Base-by-base conservation (phyloP, 192 early-diverging fungal species). In the Coemansia sp. region DNA sequence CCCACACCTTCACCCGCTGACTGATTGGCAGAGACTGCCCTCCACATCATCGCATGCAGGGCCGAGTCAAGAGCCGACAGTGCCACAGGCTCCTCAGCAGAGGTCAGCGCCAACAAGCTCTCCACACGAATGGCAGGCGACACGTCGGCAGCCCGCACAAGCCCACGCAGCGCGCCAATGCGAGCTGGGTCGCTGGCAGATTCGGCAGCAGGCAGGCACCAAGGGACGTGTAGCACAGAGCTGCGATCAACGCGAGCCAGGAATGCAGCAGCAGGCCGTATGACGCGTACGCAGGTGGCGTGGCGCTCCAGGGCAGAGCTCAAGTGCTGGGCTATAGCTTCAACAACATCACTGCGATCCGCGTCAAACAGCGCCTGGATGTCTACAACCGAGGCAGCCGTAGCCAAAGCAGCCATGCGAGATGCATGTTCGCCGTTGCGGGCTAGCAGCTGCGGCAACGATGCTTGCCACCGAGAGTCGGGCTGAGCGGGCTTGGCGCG, bases 311-410 rank as follows among this genome's bases (percentile, higher is more conserved):
- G 73, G 36, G 66, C 73, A 6, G 59, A 33, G 8, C 45, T 28
- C 3, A 62, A 21, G 26, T 65, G 63, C 21, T 40, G 50, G 3
- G 73, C 63, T 0, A 69, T 43, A 0, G 60, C 69, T 3, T 33
- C 28, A 5, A 81, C 50, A 2, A 60, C 48, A 35, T 62, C 63
- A 0, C 63, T 60, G 50, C 66, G 62, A 48, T 69, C 45, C 6
- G 69, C 69, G 40, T 81, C 78, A 42, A 81, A 81, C 56, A 81
- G 45, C n/a, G 59, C 66, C 66, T 81, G 78, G 36, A 71, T 33
- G 45, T 81, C 73, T 36, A 81, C 63, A 0, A 45, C 65, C 28
- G 74, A 66, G 4, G 63, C 51, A 1, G 78, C 78, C 39, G 69
- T 28, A 3, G 68, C 56, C 46, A 81, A 57, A 39, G 78, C 66